Base-by-base conservation (phyloP, 495 filamentous ascomycete species). In the Aspergillus panamensis region DNA sequence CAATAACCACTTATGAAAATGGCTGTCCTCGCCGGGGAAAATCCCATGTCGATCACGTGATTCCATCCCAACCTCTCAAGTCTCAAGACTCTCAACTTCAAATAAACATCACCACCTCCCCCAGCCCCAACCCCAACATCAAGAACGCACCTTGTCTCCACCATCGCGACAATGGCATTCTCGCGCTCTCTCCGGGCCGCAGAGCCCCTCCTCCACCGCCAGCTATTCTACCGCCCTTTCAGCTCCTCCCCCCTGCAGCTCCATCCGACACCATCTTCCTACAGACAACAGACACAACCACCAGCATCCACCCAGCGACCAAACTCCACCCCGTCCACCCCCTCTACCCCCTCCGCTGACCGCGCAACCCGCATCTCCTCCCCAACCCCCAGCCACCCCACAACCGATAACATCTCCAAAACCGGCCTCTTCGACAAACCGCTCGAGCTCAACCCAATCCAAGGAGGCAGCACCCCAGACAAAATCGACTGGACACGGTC, bases 401-500 rank as follows among this genome's bases (percentile, higher is more conserved):
- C 70, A 57, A 76, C 74, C 39, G 50, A 74, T 16, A 75, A 77
- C 62, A 75, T 87, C 62, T 81, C 79, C 51, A 74, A 77, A 60
- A 73, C 63, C 50, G 78, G 81, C 32, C 76, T 85, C 45, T 66
- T 69, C 30, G 85, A 87, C 64, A 70, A 73, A 17, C 80, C 81
- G 3, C 62, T 77, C 21, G 68, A 79, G 56, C 73, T 84, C 32
- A 67, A 75, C 45, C 31, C 25, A 25, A 40, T 66, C 67, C 25
- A 58, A 25, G 25, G 2, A 25, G 25, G 25, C 25, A 25, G 72
- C 35, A 51, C 72, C 12, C 69, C 73, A 45, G 81, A 84, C 14
- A 76, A 70, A 19, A 87, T 96, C 52, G 92, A 98, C 80, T 98
- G 94, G 94, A 86, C 90, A 21, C 87, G 85, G 17, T 97, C 92